Conservation (phyloP, 2,329 filamentous ascomycete genomes). For the Pseudocercospora macadamiae region DNA sequence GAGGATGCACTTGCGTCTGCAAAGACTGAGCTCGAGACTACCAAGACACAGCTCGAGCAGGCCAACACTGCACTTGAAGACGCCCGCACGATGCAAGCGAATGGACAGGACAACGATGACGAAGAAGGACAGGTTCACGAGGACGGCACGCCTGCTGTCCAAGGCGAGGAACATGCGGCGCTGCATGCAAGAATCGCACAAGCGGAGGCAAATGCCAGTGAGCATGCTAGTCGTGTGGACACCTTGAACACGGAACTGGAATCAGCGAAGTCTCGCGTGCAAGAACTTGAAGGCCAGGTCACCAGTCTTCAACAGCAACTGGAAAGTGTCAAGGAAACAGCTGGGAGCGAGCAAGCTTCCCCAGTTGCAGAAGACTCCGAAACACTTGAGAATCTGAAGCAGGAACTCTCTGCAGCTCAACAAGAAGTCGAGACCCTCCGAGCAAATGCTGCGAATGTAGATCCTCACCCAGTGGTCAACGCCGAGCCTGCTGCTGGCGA, state of each 20-base stretch:
- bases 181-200: slow-evolving; percentile 43
- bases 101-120: slow-evolving; percentile 27
- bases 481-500: slow-evolving; percentile 30
- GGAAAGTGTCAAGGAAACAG: slow-evolving; percentile 34
- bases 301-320: slow-evolving; percentile 43
- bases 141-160: slow-evolving; percentile 28
- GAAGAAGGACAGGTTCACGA: slow-evolving; percentile 55
- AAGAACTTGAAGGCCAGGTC: slow-evolving; percentile 66
- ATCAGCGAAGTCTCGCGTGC: slow-evolving; percentile 62
- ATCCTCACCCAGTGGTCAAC: slow-evolving; percentile 20
- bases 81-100: slow-evolving; percentile 51
- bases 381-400: slow-evolving; percentile 41
- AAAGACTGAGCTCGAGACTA: slow-evolving; percentile 59
- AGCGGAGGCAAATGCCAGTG: slow-evolving; percentile 45
- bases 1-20: slow-evolving; percentile 24
- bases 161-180: slow-evolving; percentile 38
- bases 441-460: slow-evolving; percentile 35
- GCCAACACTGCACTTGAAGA: slow-evolving; percentile 67
- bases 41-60: slow-evolving; percentile 59
- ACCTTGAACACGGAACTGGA: slow-evolving; percentile 46
- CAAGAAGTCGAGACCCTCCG: slow-evolving; percentile 52
- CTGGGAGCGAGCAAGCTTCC: neutral
- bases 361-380: slow-evolving; percentile 25
- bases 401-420: slow-evolving; percentile 48
- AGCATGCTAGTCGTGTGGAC: slow-evolving; percentile 43